Evolutionary conservation across 768 basidiomycete species (phyloP), one percentile per base, ranked within the genome.

Genomic region (Tricholoma furcatifolium): DNA sequence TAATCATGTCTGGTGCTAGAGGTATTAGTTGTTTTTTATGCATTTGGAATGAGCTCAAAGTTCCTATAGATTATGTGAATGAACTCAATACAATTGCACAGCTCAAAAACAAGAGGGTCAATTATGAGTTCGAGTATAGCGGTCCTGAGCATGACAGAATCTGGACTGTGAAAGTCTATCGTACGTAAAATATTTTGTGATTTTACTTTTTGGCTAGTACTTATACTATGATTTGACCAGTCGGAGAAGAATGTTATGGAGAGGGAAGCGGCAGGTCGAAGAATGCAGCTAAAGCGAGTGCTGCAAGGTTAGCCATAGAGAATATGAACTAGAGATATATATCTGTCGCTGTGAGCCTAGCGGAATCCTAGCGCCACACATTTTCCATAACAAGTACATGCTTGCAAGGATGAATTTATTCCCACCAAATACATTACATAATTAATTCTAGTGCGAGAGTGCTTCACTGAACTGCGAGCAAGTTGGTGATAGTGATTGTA

Each of bases 101-200:
- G 45, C 21, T 17, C 10, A 27, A 42, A 4, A 43, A 53, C 18
- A 44, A 18, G n/a, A 14, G 7, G 3, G 32, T 62, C 10, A 3
- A 4, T 3, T 67, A 62, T 41, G 51, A 56, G 1, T 46, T 61
- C 8, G 31, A 6, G 10, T 39, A 35, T 1, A 35, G 38, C 2
- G 71, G 72, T 0, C 66, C 65, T 8, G 59, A 47, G 35, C 50
- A 74, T 47, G 38, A 58, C 1, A 43, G 53, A 0, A 41, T 50
- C 1, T 74, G 71, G 71, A 62, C 58, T 6, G 57, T 54, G 4
- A 54, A 50, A 4, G 70, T 66, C 7, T 65, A 59, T 36, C 21
- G 73, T 74, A 46, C 55, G 65, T 60, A 17, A 9, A 4, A 17
- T 12, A 21, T n/a, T 23, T 20, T 2, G 20, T 20, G 18, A 14